phyloP scores from a whole-genome alignment of 2,329 filamentous ascomycete species.

The Verticillium klebahnii region DNA sequence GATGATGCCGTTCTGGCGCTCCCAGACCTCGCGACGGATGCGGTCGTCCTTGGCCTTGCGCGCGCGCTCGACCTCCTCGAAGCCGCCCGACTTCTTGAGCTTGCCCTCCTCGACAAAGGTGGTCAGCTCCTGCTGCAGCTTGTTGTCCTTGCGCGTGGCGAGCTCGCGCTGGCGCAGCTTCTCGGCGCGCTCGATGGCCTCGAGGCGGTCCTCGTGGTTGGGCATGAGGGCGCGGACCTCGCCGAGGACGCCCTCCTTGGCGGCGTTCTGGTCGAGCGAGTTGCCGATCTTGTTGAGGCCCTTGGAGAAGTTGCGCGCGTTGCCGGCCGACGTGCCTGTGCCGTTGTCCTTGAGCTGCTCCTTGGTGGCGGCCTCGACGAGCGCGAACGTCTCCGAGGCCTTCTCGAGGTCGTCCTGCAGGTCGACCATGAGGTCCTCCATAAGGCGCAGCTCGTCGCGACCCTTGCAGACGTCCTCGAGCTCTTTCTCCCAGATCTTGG shows the following conservation, averaged over 20 bases:
- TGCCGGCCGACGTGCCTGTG: slow-evolving; percentile 42
- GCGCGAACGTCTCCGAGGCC: slow-evolving; percentile 84
- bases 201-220: slow-evolving; percentile 87
- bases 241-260: slow-evolving; percentile 86
- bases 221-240: slow-evolving; percentile 91
- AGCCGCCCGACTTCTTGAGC: slow-evolving; percentile 91
- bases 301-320: slow-evolving; percentile 52
- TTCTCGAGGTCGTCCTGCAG: slow-evolving; percentile 94
- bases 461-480: slow-evolving; percentile 94
- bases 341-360: slow-evolving; percentile 82
- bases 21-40: slow-evolving; percentile 75
- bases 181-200: slow-evolving; percentile 96
- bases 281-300: slow-evolving; percentile 46
- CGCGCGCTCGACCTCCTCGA: slow-evolving; percentile 87
- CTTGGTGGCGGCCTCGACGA: slow-evolving; percentile 97
- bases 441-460: slow-evolving; percentile 88
- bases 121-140: slow-evolving; percentile 78
- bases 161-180: slow-evolving; percentile 87
- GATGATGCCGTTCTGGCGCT: slow-evolving; percentile 55
- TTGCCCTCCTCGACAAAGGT: slow-evolving; percentile 85
- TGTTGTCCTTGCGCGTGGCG: slow-evolving; percentile 67
- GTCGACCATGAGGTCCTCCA: slow-evolving; percentile 91
- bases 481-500: slow-evolving; percentile 99
- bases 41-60: slow-evolving; percentile 82
- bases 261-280: slow-evolving; percentile 66